phyloP scores from a whole-genome alignment of 2,329 filamentous ascomycete genomes.

The Botrytis fragariae region DNA sequence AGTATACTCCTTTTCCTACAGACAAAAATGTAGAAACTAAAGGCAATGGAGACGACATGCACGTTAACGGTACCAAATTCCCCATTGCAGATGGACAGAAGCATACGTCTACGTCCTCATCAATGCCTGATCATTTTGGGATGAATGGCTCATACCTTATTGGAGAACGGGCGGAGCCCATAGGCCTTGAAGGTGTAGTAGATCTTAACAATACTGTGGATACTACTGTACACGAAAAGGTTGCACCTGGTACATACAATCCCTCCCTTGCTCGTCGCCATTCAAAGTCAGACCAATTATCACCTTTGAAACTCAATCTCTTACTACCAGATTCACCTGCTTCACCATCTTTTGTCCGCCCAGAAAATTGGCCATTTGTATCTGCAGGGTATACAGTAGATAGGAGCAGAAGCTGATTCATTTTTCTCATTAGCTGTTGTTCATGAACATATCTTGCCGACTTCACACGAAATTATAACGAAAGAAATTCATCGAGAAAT shows the following conservation, averaged over 20 bases:
- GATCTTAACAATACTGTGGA: slow-evolving; percentile 35
- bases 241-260: slow-evolving; percentile 33
- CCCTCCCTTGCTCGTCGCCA: slow-evolving; percentile 17
- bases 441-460: slow-evolving; percentile 47
- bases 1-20: background rate
- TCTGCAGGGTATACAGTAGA: slow-evolving; percentile 2
- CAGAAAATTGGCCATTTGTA: slow-evolving; percentile 26
- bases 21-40: background rate
- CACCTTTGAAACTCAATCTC: background rate
- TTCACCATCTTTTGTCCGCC: slow-evolving; percentile 21
- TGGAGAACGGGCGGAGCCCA: slow-evolving; percentile 14
- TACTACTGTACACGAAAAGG: slow-evolving; percentile 33
- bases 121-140: background rate
- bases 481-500: slow-evolving; percentile 52
- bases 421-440: slow-evolving; percentile 43
- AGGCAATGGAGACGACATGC: background rate
- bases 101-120: background rate
- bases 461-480: slow-evolving; percentile 47
- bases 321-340: slow-evolving; percentile 20
- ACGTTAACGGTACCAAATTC: background rate
- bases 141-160: slow-evolving; percentile 2
- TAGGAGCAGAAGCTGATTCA: slow-evolving; percentile 28
- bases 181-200: slow-evolving; percentile 32
- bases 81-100: background rate
- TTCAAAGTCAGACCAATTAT: slow-evolving; percentile 16